Percentiles rank a stretch among this genome's conserved stretches.
Evolutionary conservation across 345 rosid species (phyloP).

Genomic region (Tarenaya hassleriana): DNA sequence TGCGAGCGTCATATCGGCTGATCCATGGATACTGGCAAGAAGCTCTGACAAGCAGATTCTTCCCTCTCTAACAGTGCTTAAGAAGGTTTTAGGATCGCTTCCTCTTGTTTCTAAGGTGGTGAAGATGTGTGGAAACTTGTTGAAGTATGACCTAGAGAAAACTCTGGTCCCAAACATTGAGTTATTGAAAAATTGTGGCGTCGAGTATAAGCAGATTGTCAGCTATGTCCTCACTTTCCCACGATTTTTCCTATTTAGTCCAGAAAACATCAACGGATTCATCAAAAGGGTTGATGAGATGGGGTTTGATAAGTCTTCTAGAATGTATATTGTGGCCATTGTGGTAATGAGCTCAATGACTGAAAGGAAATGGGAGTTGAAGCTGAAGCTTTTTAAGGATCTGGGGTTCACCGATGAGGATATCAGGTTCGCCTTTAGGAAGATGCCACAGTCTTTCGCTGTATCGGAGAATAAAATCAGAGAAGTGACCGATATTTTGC

Average conservation of each 20-base stretch:
- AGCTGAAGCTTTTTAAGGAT: slow-evolving; percentile 25
- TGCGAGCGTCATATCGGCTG: slow-evolving; percentile 16
- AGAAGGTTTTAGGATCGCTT: slow-evolving; percentile 23
- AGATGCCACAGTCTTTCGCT: slow-evolving; percentile 27
- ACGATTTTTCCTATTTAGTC: slow-evolving; percentile 21
- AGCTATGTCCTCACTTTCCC: slow-evolving; percentile 15
- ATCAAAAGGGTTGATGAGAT: slow-evolving; percentile 31
- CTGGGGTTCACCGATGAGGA: slow-evolving; percentile 33
- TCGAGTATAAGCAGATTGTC: slow-evolving; percentile 22
- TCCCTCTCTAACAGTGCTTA: slow-evolving; percentile 21
- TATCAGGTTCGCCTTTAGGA: slow-evolving; percentile 22
- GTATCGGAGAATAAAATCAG: slow-evolving; percentile 29
- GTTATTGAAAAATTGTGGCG: slow-evolving; percentile 22
- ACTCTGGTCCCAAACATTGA: slow-evolving; percentile 30
- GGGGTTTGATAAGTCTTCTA: slow-evolving; percentile 28
- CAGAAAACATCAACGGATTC: slow-evolving; percentile 16
- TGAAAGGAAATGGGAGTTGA: slow-evolving; percentile 29
- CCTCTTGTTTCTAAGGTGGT: slow-evolving; percentile 13
- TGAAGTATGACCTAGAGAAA: slow-evolving; percentile 26
- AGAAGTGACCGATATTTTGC: slow-evolving; percentile 15
- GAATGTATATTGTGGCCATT: slow-evolving; percentile 25
- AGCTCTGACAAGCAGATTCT: slow-evolving; percentile 16
- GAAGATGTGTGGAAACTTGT: slow-evolving; percentile 20
- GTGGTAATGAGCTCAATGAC: slow-evolving; percentile 27
- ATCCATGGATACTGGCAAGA: slow-evolving; percentile 29